phyloP scores from a whole-genome alignment of 352 stramenopile genomes.

The Phytopythium chamaehyphon region DNA sequence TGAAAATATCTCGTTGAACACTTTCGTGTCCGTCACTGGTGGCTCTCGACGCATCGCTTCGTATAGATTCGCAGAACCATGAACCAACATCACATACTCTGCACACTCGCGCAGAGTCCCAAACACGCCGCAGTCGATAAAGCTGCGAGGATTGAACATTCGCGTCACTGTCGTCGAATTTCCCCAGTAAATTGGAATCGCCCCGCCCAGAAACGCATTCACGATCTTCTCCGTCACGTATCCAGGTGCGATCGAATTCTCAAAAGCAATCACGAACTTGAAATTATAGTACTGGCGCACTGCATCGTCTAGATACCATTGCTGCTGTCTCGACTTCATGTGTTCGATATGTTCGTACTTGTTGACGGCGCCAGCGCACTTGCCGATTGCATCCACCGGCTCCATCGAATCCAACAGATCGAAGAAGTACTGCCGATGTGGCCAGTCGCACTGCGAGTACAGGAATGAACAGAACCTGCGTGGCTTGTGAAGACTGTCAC shows the following conservation, averaged over 20 bases:
- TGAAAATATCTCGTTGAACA: slow-evolving; percentile 30
- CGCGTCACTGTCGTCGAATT: slow-evolving; percentile 29
- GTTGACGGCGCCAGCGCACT: slow-evolving; percentile 22
- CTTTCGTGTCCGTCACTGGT: slow-evolving; percentile 24
- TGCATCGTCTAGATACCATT: slow-evolving; percentile 36
- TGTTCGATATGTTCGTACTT: slow-evolving; percentile 2
- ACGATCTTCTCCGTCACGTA: slow-evolving; percentile 71
- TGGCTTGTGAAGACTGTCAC: no score
- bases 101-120: slow-evolving; percentile 31
- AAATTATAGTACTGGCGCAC: slow-evolving; percentile 31
- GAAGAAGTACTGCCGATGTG: slow-evolving; percentile 52
- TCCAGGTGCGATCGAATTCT: slow-evolving; percentile 36
- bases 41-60: slow-evolving; percentile 20
- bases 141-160: slow-evolving; percentile 46
- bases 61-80: slow-evolving; percentile 31
- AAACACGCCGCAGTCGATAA: slow-evolving; percentile 52
- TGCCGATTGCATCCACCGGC: slow-evolving; percentile 38
- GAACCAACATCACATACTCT: slow-evolving; percentile 27
- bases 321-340: slow-evolving; percentile 4
- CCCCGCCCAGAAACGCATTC: slow-evolving; percentile 51
- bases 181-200: slow-evolving; percentile 53
- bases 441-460: slow-evolving; percentile 43
- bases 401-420: slow-evolving; percentile 39
- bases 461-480: slow-evolving; percentile 47
- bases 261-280: slow-evolving; percentile 71